Base-by-base conservation (phyloP, 805 yeast genomes). In the Ogataea allantospora region DNA sequence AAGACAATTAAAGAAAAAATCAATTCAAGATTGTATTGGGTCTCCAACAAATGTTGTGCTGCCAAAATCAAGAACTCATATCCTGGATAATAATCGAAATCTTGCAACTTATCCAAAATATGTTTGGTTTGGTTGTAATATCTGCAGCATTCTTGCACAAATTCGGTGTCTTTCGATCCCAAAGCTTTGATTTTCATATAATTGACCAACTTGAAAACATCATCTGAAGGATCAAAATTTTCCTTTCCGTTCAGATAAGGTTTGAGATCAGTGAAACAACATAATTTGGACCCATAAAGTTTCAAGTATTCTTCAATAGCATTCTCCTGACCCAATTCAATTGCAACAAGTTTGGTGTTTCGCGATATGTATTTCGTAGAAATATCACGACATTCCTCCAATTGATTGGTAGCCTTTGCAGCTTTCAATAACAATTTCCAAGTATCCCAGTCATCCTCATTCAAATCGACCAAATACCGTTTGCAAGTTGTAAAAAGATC, bases 391-490 rank as follows among this genome's bases (percentile, higher is more conserved):
- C 73, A 57, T 3, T 65, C 69, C 8, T 60, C 60, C 2, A 61
- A 33, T 37, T 58, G 50, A 9, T 51, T 60, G 15, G 71, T 46
- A 17, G 68, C 48, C 13, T 54, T 50, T 0, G 71, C 68, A 2
- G 88, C 63, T 30, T 66, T 62, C 14, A 77, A 68, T 33, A 74
- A 59, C 12, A 67, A 63, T 47, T 78, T 74, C 86, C 95, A 87
- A 25, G 88, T 77, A 40, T 76, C 74, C 68, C 77, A 89, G 57
- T 88, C 95, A 57, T 89, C 88, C 38, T 83, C 71, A 7, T 67
- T 57, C 16, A 71, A 62, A 4, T 62, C 65, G 12, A 70, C 63
- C 22, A 88, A 56, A 10, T 77, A 66, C 4, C 51, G 42, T 5
- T 54, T 27, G 30, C 78, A 62, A 42, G 64, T 63, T 0, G 66